phyloP scores from a whole-genome alignment of 2,329 filamentous ascomycete species.

The Nakataea oryzae region DNA sequence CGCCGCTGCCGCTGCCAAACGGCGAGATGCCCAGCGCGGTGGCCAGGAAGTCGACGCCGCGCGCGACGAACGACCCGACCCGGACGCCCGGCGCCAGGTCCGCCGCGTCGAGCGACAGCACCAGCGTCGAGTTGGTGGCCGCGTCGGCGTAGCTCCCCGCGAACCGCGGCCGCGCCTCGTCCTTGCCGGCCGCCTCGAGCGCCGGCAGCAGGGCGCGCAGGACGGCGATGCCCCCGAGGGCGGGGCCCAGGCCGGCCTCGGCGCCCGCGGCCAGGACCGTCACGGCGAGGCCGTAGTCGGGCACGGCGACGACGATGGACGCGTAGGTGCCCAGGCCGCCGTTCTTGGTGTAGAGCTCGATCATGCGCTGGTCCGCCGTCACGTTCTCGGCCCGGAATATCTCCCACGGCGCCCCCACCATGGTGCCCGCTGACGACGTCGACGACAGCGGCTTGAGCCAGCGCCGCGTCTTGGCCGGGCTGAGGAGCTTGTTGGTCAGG shows the following conservation, averaged over 20 bases:
- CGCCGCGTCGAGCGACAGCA: constrained; percentile 22
- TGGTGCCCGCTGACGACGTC: constrained; percentile 23
- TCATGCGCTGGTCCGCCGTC: constrained; percentile 24
- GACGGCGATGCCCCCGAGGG: background rate
- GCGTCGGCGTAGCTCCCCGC: constrained; percentile 26
- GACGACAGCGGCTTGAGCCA: constrained; percentile 33
- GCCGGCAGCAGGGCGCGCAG: constrained; percentile 18
- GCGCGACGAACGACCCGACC: constrained; percentile 25
- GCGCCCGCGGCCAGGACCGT: constrained; percentile 24
- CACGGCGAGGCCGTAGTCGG: constrained; percentile 33
- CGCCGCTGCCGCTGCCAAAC: too few relatives aligned
- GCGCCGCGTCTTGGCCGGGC: constrained; percentile 23
- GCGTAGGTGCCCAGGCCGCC: constrained; percentile 32
- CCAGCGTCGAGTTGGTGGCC: constrained; percentile 27
- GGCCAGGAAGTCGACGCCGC: constrained; percentile 25
- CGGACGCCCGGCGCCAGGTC: constrained; percentile 19
- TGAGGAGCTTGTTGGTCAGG: constrained; percentile 28
- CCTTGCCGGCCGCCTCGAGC: constrained; percentile 27
- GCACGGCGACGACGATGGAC: constrained; percentile 26
- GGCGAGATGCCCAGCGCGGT: too few relatives aligned
- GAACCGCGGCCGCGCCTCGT: constrained; percentile 19
- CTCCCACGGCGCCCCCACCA: constrained; percentile 36
- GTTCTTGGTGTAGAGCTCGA: constrained; percentile 36
- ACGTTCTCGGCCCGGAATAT: constrained; percentile 27
- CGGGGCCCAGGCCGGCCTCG: constrained; percentile 5